Evolutionary conservation across 768 basidiomycete species (phyloP), one percentile per base, ranked within the genome.

Genomic region (Lentinula sp.): DNA sequence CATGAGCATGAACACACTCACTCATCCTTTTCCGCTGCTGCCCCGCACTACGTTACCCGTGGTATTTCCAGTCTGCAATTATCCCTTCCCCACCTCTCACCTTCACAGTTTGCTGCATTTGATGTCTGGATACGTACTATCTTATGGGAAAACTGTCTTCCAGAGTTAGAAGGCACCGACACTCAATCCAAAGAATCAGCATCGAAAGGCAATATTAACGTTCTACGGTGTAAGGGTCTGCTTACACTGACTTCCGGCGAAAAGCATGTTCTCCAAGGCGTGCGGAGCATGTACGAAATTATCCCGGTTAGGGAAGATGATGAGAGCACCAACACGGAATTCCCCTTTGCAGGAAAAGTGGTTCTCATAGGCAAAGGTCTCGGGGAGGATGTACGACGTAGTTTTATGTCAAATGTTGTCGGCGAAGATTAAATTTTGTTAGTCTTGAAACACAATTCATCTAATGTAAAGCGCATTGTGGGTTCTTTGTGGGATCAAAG

Each of bases 221-320:
- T 97, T 4, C 74, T 99, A 18, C 85, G 97, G 15, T 92, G 93
- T 67, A 98, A 99, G 70, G 96, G 95, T 7, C 77, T 94, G 18
- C 86, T 96, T 64, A 71, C 71, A 16, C 75, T 78, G 9, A 71
- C 78, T 2, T 72, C 74, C 0, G 89, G 89, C 2, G 76, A 81
- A 57, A 78, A 82, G 60, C 82, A 86, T 66, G 84, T 98, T 57
- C 74, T 99, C 49, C 97, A 99, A 69, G 97, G 95, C 2, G 97
- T 99, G 12, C 79, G 92, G 65, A 92, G 78, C 65, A 81, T 98
- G 72, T 99, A 95, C 69, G 96, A 99, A 66, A 81, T 95, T 13
- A 69, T 72, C 0, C 72, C 78, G 54, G 74, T 86, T 43, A 76
- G 76, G 57, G 67, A 67, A n/a, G 72, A 69, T 45, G 71, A 70